Evolutionary conservation across 2,329 filamentous ascomycete genomes (phyloP), one percentile per base, ranked within the genome.

Genomic region (Fusarium musae): DNA sequence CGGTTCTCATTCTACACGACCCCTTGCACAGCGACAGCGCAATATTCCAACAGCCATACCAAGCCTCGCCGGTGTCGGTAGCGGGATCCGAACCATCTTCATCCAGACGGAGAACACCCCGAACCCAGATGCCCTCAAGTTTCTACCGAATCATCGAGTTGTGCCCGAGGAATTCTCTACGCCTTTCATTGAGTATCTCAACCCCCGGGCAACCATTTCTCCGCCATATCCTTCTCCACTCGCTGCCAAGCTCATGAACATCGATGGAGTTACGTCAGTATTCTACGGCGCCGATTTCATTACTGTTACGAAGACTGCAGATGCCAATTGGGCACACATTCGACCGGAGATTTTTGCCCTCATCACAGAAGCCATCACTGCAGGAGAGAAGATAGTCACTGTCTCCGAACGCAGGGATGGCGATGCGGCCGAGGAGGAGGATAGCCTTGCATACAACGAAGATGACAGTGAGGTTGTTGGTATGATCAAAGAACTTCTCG

Each of bases 401-500:
- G 87, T 91, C 0, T 85, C 89, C 4, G 91, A 92, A 75, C 88
- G 88, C 75, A 90, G 89, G 66, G 80, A 89, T 73, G 89, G 79
- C 76, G 87, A 84, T 5, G 87, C 75, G 75, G 79, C 76, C 5
- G 73, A 72, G 10, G 83, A 85, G 70, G 89, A 89, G 69, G 94
- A 97, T 78, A 93, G 90, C 68, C 85, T 97, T 58, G 90, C 90
- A 28, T 97, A 96, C 82, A 91, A 96, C 77, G 95, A 97, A 80
- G 92, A 97, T 71, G 96, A 99, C 81, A 92, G 92, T 75, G 96
- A 99, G 83, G 94, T 98, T 16, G 93, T 99, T 13, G 93, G 94
- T 66, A 98, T 98, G 96, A 98, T 99, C 84, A 97, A 98, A 85
- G 96, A 99, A 84, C 86, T 99, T 37, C 87, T 99, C 40, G 96